Conservation (phyloP, 2,329 filamentous ascomycete species). For the Hysterium pulicare region DNA sequence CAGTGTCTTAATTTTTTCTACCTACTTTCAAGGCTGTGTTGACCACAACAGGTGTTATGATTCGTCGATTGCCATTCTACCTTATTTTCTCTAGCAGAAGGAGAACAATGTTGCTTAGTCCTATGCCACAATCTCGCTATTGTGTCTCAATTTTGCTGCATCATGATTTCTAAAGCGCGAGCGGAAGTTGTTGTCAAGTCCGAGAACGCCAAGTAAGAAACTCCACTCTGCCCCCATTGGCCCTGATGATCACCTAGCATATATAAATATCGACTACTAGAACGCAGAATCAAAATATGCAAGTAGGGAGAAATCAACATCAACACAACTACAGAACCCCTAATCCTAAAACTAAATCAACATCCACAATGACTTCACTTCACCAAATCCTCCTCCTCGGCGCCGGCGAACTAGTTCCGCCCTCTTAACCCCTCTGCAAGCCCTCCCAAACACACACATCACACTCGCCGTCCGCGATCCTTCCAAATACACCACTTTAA, state of each 20-base stretch:
- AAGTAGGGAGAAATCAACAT: too few species aligned
- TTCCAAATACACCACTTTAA: constrained; percentile 37
- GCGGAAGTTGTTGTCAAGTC: too few species aligned
- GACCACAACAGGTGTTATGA: too few species aligned
- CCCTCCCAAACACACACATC: constrained; percentile 47
- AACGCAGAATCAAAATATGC: not conserved
- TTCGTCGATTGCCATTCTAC: too few species aligned
- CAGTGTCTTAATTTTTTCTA: too few species aligned
- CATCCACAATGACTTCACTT: not conserved
- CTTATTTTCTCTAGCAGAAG: too few species aligned
- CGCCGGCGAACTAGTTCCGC: constrained; percentile 63
- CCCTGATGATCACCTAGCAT: not conserved
- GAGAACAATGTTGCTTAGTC: too few species aligned
- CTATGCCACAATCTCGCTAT: too few species aligned
- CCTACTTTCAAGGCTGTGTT: too few species aligned
- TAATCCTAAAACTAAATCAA: not conserved
- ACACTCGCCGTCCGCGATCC: constrained; percentile 54
- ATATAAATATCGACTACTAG: not conserved
- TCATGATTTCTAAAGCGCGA: too few species aligned
- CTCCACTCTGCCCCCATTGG: not conserved
- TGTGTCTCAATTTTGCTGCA: too few species aligned
- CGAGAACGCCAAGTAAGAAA: too few species aligned
- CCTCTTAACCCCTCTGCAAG: constrained; percentile 51
- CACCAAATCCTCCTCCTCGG: constrained; percentile 57
- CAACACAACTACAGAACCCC: not conserved